phyloP scores from a whole-genome alignment of 2,329 filamentous ascomycete species.

The Sphaerulina musiva region DNA sequence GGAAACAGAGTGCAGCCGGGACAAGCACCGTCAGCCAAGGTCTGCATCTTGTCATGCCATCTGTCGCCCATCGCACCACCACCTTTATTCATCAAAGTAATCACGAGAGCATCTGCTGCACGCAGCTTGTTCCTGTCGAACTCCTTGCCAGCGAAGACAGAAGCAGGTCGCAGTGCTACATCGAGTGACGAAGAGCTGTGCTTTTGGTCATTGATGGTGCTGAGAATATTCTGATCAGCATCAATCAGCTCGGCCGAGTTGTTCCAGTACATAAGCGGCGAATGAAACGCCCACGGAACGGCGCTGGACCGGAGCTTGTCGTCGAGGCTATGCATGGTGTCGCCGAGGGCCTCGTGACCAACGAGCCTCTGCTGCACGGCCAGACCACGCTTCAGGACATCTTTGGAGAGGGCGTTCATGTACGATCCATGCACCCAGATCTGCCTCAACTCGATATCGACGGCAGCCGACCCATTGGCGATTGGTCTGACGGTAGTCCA shows the following conservation, averaged over 20 bases:
- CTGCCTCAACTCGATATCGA: constrained; percentile 75
- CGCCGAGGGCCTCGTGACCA: constrained; percentile 38
- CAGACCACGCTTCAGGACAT: constrained; percentile 60
- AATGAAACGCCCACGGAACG: constrained; percentile 68
- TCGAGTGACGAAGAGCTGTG: constrained; percentile 61
- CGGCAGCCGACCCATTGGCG: constrained; percentile 38
- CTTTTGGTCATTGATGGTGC: constrained; percentile 62
- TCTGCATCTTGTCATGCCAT: constrained; percentile 57
- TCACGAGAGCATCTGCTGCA: constrained; percentile 70
- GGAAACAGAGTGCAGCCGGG: constrained; percentile 62
- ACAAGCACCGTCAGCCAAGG: constrained; percentile 46
- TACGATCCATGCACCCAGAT: constrained; percentile 77
- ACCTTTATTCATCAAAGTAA: constrained; percentile 64
- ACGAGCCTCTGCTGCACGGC: constrained; percentile 64
- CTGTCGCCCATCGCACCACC: constrained; percentile 57
- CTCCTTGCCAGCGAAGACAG: constrained; percentile 74
- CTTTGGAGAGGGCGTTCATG: constrained; percentile 64
- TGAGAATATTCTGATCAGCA: constrained; percentile 56
- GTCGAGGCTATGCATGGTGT: constrained; percentile 19
- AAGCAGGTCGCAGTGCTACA: constrained; percentile 67
- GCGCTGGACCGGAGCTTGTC: constrained; percentile 29
- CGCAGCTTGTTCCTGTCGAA: constrained; percentile 62
- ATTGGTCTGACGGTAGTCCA: constrained; percentile 53
- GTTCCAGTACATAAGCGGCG: constrained; percentile 75
- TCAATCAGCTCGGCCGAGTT: constrained; percentile 56